These are phyloP conservation scores for Polygonum maritimum DNA, from an alignment of 148 eudicot species.

Conservation along the genomic window DNA sequence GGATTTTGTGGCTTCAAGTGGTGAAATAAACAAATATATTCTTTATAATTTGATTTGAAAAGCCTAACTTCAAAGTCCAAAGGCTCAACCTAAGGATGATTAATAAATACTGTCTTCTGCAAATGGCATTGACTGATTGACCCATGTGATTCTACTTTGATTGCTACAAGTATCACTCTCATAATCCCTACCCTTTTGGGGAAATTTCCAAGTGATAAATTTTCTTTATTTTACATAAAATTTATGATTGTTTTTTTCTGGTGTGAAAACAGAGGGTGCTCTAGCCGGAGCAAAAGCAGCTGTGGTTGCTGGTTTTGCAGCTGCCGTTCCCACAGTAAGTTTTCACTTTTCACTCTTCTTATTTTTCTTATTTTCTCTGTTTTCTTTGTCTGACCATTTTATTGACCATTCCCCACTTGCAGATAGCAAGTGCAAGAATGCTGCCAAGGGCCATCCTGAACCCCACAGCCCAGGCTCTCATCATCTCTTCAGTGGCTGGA, in stretches of 20 bases:
- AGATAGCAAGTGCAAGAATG: slow-evolving; percentile 83
- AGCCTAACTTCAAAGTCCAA: no score
- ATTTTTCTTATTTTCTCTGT: neutral
- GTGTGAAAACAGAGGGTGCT: slow-evolving; percentile 52
- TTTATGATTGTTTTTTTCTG: neutral
- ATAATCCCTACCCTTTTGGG: no score
- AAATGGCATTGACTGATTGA: neutral
- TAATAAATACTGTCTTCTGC: no score
- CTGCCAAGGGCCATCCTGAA: slow-evolving; percentile 76
- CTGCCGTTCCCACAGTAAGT: slow-evolving; percentile 82
- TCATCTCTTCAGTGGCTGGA: slow-evolving; percentile 68
- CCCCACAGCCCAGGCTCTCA: slow-evolving; percentile 87
- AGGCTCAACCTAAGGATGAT: no score
- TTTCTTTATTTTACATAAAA: neutral
- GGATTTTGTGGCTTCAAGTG: no score
- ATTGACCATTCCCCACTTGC: slow-evolving; percentile 8
- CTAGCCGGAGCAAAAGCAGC: slow-evolving; percentile 95
- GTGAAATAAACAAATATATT: no score
- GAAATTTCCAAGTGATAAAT: neutral
- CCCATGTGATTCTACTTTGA: neutral
- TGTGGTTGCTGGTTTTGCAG: slow-evolving; percentile 57
- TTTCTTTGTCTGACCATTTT: neutral
- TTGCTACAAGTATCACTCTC: no score
- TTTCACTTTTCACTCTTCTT: neutral
- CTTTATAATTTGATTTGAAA: no score